phyloP scores from a whole-genome alignment of 2,329 filamentous ascomycete species.

The Epichloe coenophiala region DNA sequence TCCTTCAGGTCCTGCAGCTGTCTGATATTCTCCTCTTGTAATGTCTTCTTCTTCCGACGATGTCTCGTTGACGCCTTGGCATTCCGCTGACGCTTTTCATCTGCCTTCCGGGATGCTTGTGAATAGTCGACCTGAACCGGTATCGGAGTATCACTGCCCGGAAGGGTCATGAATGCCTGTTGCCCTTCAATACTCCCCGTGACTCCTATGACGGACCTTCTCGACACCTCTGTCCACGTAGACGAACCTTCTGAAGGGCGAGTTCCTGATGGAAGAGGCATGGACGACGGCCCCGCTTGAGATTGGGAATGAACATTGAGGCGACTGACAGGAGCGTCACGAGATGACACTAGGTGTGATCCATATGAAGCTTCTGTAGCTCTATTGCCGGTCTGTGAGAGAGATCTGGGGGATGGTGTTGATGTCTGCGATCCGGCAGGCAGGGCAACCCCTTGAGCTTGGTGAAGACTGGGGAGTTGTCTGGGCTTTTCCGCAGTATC shows the following conservation, averaged over 20 bases:
- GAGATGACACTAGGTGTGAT: slow-evolving; percentile 11
- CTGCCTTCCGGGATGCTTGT: slow-evolving; percentile 67
- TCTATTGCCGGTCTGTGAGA: slow-evolving; percentile 22
- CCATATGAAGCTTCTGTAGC: slow-evolving; percentile 12
- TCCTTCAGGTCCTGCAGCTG: slow-evolving; percentile 57
- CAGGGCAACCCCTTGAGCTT: slow-evolving; percentile 12
- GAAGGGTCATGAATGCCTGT: slow-evolving; percentile 25
- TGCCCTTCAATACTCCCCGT: slow-evolving; percentile 20
- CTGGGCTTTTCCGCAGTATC: slow-evolving; percentile 15
- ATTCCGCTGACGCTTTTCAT: slow-evolving; percentile 76
- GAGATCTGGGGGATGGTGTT: slow-evolving; percentile 19
- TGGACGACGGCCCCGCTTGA: slow-evolving; percentile 10
- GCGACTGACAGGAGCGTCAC: slow-evolving; percentile 9
- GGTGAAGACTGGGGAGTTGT: slow-evolving; percentile 14
- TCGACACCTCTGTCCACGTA: slow-evolving; percentile 20
- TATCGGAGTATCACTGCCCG: slow-evolving; percentile 27
- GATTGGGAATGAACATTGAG: slow-evolving; percentile 11
- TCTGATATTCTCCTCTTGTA: slow-evolving; percentile 58
- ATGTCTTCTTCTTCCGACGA: slow-evolving; percentile 67
- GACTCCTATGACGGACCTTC: slow-evolving; percentile 15
- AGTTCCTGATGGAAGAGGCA: slow-evolving; percentile 10
- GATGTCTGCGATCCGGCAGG: slow-evolving; percentile 8
- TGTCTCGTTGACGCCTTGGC: slow-evolving; percentile 77
- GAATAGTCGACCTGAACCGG: slow-evolving; percentile 64
- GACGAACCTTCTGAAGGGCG: slow-evolving; percentile 12